These are phyloP conservation scores for Penicillium sp. DNA, from an alignment of 2,329 filamentous ascomycete species.

Conservation along the genomic window DNA sequence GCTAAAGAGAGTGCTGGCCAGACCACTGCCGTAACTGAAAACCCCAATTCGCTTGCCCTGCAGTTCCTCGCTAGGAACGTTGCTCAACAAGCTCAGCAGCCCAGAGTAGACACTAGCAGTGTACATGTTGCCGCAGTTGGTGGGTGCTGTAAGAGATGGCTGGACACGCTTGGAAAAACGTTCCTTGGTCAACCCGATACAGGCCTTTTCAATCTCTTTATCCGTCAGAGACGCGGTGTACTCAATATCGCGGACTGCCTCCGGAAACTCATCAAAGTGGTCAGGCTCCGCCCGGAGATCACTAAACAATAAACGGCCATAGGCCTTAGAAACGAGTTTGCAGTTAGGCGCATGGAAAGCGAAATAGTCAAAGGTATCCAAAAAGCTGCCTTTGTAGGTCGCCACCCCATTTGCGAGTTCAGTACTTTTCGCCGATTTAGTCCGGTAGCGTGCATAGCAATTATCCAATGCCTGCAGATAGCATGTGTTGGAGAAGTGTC, in stretches of 20 bases:
- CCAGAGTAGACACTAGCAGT: conserved; percentile 53
- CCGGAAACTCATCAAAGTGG: conserved; percentile 75
- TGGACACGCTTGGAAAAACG: conserved; percentile 69
- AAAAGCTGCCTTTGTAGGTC: no score
- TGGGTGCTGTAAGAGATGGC: conserved; percentile 68
- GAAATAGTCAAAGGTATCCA: conserved; percentile 73
- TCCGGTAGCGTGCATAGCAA: conserved; percentile 26
- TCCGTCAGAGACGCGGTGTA: not conserved
- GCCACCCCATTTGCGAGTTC: not conserved
- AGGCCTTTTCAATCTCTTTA: not conserved
- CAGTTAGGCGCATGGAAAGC: conserved; percentile 68
- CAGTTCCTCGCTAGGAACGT: conserved; percentile 38
- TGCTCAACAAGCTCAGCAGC: conserved; percentile 55
- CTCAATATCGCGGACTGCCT: not conserved
- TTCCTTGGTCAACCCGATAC: conserved; percentile 66
- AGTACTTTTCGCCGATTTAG: not conserved
- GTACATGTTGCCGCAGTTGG: conserved; percentile 62
- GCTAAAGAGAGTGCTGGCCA: conserved; percentile 4
- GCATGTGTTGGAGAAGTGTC: conserved; percentile 75
- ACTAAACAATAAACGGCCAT: conserved; percentile 70
- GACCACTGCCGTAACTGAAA: conserved; percentile 7
- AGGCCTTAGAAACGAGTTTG: conserved; percentile 57
- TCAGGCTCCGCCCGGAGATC: conserved; percentile 64
- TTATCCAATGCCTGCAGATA: conserved; percentile 73
- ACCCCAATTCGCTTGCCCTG: not conserved